Base-by-base conservation (phyloP, 2,329 filamentous ascomycete genomes). In the Verticillium nonalfalfae region DNA sequence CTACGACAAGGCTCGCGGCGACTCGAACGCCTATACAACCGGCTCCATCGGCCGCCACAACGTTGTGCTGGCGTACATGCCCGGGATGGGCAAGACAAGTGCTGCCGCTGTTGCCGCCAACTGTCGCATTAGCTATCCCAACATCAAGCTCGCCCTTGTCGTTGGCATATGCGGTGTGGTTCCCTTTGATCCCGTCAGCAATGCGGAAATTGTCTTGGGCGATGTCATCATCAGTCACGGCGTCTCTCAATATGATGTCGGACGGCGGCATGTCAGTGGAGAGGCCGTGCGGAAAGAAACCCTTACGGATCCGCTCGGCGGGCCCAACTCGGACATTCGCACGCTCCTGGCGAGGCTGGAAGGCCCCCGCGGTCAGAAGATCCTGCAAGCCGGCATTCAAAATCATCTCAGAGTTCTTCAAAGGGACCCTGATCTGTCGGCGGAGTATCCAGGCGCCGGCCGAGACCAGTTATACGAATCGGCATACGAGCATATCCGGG, bases 81-180 rank as follows among this genome's bases (percentile, higher is more conserved):
- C 72, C 1, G 67, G 64, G 7, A 70, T 71, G 63, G 73, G 73
- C 1, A 72, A 67, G 57, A 62, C 59, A 1, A 64, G 52, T 18
- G 66, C 69, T 4, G 65, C 72, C 1, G 58, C 45, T 7, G 67
- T 63, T n/a, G 64, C 67, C 10, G 57, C 35, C 14, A 60, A 26
- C 52, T 61, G 61, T 9, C 50, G 59, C 0, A 34, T 56, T 2
- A 70, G 62, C 60, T 70, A 61, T 38, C 63, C 62, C 1, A 62
- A 64, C 9, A 59, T 69, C 55, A 64, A 60, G 52, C 63, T 69
- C 5, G 67, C 62, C 3, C 33, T 70, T 1, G 58, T 69, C 0
- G 66, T 68, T 15, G 68, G 67, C 11, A 45, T 76, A 4, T 76
- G 71, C 59, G 74, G 72, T 14, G 73, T 68, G 3, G 62, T 63